Evolutionary conservation across 495 filamentous ascomycete genomes (phyloP).

Genomic region (Podospora bellae-mahoneyi): DNA sequence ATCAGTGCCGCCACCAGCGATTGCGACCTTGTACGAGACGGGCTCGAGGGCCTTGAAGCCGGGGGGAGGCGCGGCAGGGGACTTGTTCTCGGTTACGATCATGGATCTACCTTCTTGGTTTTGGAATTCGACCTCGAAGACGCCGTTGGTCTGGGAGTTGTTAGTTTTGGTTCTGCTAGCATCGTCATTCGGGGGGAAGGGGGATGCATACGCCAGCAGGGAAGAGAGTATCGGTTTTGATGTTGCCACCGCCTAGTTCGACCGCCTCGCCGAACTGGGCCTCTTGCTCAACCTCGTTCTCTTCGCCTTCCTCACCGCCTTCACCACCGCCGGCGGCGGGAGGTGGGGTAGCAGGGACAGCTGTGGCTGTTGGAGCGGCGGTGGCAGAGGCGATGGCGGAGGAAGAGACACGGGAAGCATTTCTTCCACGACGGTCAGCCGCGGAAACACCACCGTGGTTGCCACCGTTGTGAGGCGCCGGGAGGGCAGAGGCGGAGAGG

Average conservation of each 20-base stretch:
- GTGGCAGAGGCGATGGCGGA: constrained; percentile 4
- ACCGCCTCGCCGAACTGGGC: constrained; percentile 27
- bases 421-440: background rate
- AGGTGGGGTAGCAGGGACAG: constrained; percentile 13
- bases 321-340: constrained; percentile 12
- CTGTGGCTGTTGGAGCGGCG: background rate
- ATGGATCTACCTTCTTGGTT: constrained; percentile 27
- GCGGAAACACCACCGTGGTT: background rate
- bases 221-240: constrained; percentile 32
- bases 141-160: constrained; percentile 26
- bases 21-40: constrained; percentile 34
- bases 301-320: constrained; percentile 19
- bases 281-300: constrained; percentile 30
- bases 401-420: background rate
- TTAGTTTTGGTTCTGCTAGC: background rate
- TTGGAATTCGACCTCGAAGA: constrained; percentile 41
- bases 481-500: constrained; percentile 26
- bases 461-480: constrained; percentile 13
- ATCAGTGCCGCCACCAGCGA: constrained; percentile 31
- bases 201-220: constrained; percentile 28
- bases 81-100: constrained; percentile 37
- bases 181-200: background rate
- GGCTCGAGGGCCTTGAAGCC: constrained; percentile 38
- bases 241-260: constrained; percentile 24
- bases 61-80: constrained; percentile 30